Evolutionary conservation across 1,284 basidiomycete genomes (phyloP).

Genomic region (Moesziomyces sp.): DNA sequence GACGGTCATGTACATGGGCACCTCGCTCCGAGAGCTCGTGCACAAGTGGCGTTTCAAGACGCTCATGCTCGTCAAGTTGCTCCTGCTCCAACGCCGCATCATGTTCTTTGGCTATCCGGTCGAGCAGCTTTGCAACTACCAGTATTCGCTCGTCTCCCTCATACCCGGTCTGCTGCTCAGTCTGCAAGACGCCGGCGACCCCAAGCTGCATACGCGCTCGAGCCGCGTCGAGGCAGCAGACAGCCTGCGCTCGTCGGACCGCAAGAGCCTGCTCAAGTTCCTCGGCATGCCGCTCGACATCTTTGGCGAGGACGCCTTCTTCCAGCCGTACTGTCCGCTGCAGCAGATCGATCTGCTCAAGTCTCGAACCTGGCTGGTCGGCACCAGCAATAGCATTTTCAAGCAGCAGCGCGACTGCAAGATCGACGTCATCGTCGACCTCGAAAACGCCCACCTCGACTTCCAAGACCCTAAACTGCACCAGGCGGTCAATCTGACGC

Average conservation of each 20-base stretch:
- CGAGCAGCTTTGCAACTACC: conserved; percentile 93
- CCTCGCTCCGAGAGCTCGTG: conserved; percentile 89
- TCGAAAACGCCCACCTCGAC: conserved; percentile 56
- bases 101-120: conserved; percentile 98
- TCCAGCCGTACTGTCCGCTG: conserved; percentile 95
- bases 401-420: conserved; percentile 85
- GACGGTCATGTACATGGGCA: conserved; percentile 82
- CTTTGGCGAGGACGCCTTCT: conserved; percentile 79
- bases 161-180: conserved; percentile 79
- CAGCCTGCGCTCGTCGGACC: conserved; percentile 87
- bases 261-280: conserved; percentile 88
- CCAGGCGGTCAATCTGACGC: conserved; percentile 80
- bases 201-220: conserved; percentile 74
- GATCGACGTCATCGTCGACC: conserved; percentile 87
- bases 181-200: conserved; percentile 90
- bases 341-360: conserved; percentile 92
- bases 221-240: conserved; percentile 61
- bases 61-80: conserved; percentile 89
- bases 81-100: conserved; percentile 83
- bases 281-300: conserved; percentile 86
- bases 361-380: conserved; percentile 81
- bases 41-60: conserved; percentile 94
- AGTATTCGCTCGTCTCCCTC: conserved; percentile 82
- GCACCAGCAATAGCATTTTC: conserved; percentile 95
- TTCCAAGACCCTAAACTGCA: conserved; percentile 79